These are phyloP conservation scores for Talaromyces thailandensis DNA, from an alignment of 495 filamentous ascomycete genomes.

Conservation along the genomic window DNA sequence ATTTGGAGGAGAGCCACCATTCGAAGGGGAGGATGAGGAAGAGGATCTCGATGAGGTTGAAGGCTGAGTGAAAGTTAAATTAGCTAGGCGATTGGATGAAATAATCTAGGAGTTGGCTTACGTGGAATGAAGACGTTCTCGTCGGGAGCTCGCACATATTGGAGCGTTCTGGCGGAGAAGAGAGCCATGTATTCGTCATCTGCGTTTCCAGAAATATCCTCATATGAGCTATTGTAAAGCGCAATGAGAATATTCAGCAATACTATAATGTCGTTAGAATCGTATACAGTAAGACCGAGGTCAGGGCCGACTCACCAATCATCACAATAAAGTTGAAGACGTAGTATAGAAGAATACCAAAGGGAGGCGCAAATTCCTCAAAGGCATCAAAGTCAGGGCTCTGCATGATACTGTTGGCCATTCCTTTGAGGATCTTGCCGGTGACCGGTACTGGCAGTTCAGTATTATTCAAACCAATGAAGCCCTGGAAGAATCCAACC, in stretches of 20 bases:
- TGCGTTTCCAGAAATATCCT: constrained; percentile 91
- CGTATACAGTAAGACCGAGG: constrained; percentile 9
- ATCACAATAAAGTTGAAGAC: constrained; percentile 96
- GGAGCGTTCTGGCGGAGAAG: constrained; percentile 84
- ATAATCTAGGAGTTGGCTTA: constrained; percentile 16
- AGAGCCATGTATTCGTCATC: constrained; percentile 91
- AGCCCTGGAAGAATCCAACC: constrained; percentile 87
- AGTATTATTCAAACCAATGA: constrained; percentile 84
- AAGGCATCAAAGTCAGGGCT: constrained; percentile 86
- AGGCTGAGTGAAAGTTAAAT: constrained; percentile 28
- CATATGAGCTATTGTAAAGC: constrained; percentile 92
- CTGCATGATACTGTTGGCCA: constrained; percentile 85
- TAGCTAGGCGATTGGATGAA: background rate
- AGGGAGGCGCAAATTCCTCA: constrained; percentile 67
- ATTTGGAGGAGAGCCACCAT: constrained; percentile 74
- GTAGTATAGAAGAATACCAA: constrained; percentile 87
- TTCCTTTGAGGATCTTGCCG: constrained; percentile 72
- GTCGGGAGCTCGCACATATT: constrained; percentile 91
- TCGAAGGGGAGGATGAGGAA: constrained; percentile 73
- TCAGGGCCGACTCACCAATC: constrained; percentile 39
- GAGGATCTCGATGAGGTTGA: constrained; percentile 89
- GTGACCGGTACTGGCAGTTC: constrained; percentile 56
- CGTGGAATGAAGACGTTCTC: constrained; percentile 95
- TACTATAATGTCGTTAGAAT: constrained; percentile 34
- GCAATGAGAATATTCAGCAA: constrained; percentile 92